These are phyloP conservation scores for Beauveria medogensis DNA, from an alignment of 2,329 filamentous ascomycete species.

Conservation along the genomic window DNA sequence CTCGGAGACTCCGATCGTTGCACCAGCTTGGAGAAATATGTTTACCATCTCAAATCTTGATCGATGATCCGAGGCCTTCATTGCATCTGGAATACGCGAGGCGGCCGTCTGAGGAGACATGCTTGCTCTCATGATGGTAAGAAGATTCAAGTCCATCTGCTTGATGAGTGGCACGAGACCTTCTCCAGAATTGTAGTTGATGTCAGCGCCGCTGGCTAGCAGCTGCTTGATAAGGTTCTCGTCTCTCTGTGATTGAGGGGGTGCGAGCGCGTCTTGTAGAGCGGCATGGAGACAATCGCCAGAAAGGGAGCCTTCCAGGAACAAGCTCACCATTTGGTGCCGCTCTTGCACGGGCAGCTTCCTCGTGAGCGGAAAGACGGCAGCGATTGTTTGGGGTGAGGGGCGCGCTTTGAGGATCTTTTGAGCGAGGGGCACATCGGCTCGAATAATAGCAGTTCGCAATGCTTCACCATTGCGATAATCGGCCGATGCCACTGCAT, in stretches of 20 bases:
- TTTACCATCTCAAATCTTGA: conserved; percentile 38
- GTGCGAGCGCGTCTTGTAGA: conserved; percentile 44
- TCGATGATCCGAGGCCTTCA: conserved; percentile 35
- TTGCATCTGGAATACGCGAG: conserved; percentile 39
- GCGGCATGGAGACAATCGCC: conserved; percentile 39
- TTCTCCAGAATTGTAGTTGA: conserved; percentile 46
- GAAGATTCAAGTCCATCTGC: conserved; percentile 38
- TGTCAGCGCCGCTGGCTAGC: conserved; percentile 42
- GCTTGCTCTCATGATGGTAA: conserved; percentile 37
- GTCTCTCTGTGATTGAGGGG: conserved; percentile 39
- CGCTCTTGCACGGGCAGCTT: conserved; percentile 34
- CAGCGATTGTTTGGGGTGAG: conserved; percentile 36
- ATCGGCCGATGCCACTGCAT: conserved; percentile 45
- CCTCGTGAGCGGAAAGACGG: conserved; percentile 40
- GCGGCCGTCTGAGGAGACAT: conserved; percentile 39
- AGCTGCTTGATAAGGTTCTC: conserved; percentile 44
- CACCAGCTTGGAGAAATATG: conserved; percentile 38
- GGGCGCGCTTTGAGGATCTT: conserved; percentile 40
- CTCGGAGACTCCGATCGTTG: conserved; percentile 32
- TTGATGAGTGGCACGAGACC: conserved; percentile 39
- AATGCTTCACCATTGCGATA: conserved; percentile 44
- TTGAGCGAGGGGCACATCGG: conserved; percentile 35
- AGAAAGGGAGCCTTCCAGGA: conserved; percentile 40
- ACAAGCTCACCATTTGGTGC: conserved; percentile 40
- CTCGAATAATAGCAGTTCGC: conserved; percentile 38